Evolutionary conservation across 345 rosid species (phyloP), one percentile per base, ranked within the genome.

Genomic region (Gossypium sturtianum): DNA sequence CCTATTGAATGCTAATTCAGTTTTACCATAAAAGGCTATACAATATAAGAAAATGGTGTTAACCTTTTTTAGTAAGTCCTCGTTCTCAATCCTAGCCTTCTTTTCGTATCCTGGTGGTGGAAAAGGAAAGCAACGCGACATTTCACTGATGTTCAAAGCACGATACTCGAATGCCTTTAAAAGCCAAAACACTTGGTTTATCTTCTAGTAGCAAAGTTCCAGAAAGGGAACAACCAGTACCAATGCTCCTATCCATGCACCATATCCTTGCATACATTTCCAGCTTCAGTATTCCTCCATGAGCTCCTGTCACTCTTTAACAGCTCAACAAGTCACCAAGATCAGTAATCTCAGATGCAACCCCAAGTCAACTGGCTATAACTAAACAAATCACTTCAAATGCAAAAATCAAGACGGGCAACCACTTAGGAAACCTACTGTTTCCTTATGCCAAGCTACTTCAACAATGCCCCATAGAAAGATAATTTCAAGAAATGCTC

Each of bases 51-150:
- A 60, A 70, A 70, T 63, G 49, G 49, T 20, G 74, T 54, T 66
- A 77, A 95, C 99, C 99, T 93, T 89, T 74, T 83, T 80, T 52
- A 90, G 83, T 22, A 86, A 71, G 88, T 88, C 94, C 12, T 81
- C 58, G 49, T 83, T 87, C 25, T 88, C 86, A 41, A 80, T 75
- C 70, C 82, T 81, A 77, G 86, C 79, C 92, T 91, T 88, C 93
- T 89, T 91, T 85, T 83, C 94, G 84, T 91, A 95, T 84, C 99
- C 99, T 58, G 97, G 94, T 19, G 98, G 99, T 29, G 97, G 97
- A 78, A 95, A 93, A 13, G 98, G 97, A 82, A 95, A 95, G 92
- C 99, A 95, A 81, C 98, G 99, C 88, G 99, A 95, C 99, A 95
- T 95, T 82, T 85, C 92, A 86, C 77, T 74, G 70, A 51, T 80